Evolutionary conservation across 768 basidiomycete genomes (phyloP), one percentile per base, ranked within the genome.

Genomic region (Dentipellis fragilis): DNA sequence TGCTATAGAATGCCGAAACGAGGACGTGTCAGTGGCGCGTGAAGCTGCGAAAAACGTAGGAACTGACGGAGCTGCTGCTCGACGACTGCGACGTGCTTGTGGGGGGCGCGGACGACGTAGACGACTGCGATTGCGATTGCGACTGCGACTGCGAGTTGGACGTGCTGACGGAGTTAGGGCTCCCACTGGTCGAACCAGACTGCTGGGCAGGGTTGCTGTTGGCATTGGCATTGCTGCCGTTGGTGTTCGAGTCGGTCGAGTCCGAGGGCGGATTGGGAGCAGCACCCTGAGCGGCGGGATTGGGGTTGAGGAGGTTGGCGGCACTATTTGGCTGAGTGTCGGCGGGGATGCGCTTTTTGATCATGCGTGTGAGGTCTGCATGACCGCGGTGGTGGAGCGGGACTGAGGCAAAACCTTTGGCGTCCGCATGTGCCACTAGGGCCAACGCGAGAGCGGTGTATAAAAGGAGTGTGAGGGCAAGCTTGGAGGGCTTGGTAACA

Each of bases 401-500:
- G 63, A 60, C 54, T 34, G 68, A 70, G 58, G 72, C 69, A 57
- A 73, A 66, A 55, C 76, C 70, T 64, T 79, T 79, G 55, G 79
- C 72, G 47, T 75, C 71, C 58, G 75, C 68, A 61, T 75, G 19
- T n/a, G 12, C 64, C 52, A 67, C 66, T 63, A 80, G 64, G 56
- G 75, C 71, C 66, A 85, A 68, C 67, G 79, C 68, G 66, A 88
- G 64, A 60, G 80, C 73, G 64, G 82, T 61, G 67, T 69, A 79
- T 65, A 81, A 72, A 78, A 89, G 65, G 77, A 89, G 74, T 63
- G 84, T 80, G 73, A 85, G 71, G 62, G 74, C 71, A 65, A 80
- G 65, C 63, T 70, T 73, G 65, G 68, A 68, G 63, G 69, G 61
- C 56, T 69, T 76, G 62, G 73, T 69, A 61, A 72, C 62, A 64